phyloP scores from a whole-genome alignment of 2,329 filamentous ascomycete genomes.

The Fusarium pininemorale region DNA sequence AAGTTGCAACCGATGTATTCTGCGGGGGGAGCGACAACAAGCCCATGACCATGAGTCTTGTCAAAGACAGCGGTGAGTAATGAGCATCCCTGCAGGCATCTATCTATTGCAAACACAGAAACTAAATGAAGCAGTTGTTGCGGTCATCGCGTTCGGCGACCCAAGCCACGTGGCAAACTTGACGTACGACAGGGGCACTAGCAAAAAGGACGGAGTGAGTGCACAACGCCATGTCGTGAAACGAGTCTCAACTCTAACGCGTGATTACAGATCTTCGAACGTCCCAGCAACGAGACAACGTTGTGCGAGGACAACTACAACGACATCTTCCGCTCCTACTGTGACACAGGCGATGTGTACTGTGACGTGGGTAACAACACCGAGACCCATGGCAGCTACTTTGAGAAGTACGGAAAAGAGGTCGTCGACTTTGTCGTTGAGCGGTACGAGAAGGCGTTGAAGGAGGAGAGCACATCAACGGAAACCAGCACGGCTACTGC shows the following conservation, averaged over 20 bases:
- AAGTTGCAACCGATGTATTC: conserved; percentile 50
- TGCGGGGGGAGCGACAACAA: conserved; percentile 47
- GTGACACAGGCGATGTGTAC: conserved; percentile 54
- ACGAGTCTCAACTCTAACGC: conserved; percentile 15
- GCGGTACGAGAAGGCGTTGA: conserved; percentile 41
- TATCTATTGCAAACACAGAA: background rate
- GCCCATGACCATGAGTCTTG: conserved; percentile 39
- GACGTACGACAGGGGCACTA: conserved; percentile 51
- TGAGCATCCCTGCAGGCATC: conserved; percentile 18
- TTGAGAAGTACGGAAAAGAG: conserved; percentile 47
- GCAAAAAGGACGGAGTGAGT: conserved; percentile 51
- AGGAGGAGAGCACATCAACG: conserved; percentile 2
- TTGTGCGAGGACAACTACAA: conserved; percentile 49
- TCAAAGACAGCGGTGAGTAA: conserved; percentile 49
- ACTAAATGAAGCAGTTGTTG: conserved; percentile 48
- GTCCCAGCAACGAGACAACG: conserved; percentile 42
- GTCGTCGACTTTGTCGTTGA: conserved; percentile 49
- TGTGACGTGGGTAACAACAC: conserved; percentile 48
- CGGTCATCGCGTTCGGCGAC: conserved; percentile 53
- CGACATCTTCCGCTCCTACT: conserved; percentile 51
- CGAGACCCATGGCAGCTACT: conserved; percentile 49
- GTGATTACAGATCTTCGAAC: conserved; percentile 49
- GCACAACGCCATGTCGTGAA: background rate
- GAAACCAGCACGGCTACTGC: conserved; percentile 1
- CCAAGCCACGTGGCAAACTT: conserved; percentile 50